Evolutionary conservation across 495 filamentous ascomycete genomes (phyloP), one percentile per base, ranked within the genome.

Genomic region (Trichoderma asperelloides): DNA sequence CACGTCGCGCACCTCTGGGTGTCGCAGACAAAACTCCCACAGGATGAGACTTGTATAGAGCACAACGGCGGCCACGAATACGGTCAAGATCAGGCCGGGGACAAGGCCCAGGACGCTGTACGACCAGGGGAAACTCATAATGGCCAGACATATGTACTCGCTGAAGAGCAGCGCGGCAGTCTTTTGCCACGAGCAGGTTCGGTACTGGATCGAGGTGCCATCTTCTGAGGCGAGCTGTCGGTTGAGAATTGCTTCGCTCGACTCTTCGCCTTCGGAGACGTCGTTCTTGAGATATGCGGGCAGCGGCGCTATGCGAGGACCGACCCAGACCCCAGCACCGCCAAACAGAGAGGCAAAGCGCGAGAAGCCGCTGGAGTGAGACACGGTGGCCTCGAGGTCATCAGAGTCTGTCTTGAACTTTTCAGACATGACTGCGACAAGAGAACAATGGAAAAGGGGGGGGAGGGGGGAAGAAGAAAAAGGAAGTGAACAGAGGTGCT

Each of bases 111-210:
- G 83, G 43, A 92, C 80, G 9, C 91, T 91, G 78, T 96, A 96
- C 0, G 91, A 93, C 81, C 88, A 95, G 1, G 92, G 92, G 73
- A 96, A 96, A 25, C 90, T 93, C 92, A 96, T 96, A 72, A 96
- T 96, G 45, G 92, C 91, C 80, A 96, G 76, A 77, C 91, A 96
- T 64, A 96, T 96, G 71, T 96, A 96, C 77, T 96, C 92, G 11
- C 90, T 91, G 77, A 96, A 95, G 64, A 96, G 86, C 69, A 96
- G 75, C 13, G 89, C 91, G 4, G 91, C 91, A 64, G 91, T 96
- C 89, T 96, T 96, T 73, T 87, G 88, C 92, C 92, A 96, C 70
- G 87, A 92, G 79, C 92, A 96, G 43, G 91, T 96, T 30, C 91
- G 82, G 73, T 96, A 96, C 77, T 93, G 87, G 79, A 96, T 94